Conservation (phyloP, 2,329 filamentous ascomycete species). For the Didymellaceae sp. region DNA sequence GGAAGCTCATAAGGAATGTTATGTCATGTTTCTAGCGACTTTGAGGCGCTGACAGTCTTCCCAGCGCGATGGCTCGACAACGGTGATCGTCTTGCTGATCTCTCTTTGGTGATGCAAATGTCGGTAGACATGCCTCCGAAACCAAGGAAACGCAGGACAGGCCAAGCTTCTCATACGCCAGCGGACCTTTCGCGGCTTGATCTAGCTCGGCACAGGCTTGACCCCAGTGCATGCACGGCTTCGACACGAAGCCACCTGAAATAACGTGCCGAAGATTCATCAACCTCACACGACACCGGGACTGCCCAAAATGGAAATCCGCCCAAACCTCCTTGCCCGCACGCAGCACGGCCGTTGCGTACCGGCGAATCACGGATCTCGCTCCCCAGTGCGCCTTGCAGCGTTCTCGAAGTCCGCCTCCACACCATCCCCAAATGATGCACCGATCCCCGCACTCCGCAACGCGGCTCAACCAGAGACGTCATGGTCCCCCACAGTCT, state of each 20-base stretch:
- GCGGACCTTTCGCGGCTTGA: slow-evolving; percentile 14
- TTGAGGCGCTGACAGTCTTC: slow-evolving; percentile 1
- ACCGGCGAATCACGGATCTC: slow-evolving; percentile 14
- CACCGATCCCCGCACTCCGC: slow-evolving; percentile 16
- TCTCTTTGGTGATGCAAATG: background rate
- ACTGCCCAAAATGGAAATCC: slow-evolving; percentile 8
- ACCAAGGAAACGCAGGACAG: slow-evolving; percentile 1
- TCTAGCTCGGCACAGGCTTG: slow-evolving; percentile 12
- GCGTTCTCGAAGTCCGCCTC: slow-evolving; percentile 1
- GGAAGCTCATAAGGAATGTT: background rate
- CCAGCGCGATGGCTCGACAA: slow-evolving; percentile 6
- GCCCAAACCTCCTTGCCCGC: background rate
- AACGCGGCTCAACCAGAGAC: slow-evolving; percentile 16
- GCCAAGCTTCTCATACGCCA: slow-evolving; percentile 13
- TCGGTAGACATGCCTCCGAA: slow-evolving; percentile 1
- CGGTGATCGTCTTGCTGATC: slow-evolving; percentile 7
- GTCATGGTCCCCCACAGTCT: slow-evolving; percentile 10
- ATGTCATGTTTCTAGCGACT: background rate
- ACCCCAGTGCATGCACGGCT: background rate
- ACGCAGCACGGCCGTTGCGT: slow-evolving; percentile 12
- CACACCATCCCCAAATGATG: slow-evolving; percentile 12
- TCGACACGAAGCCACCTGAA: slow-evolving; percentile 13
- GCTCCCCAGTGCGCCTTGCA: background rate
- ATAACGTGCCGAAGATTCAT: slow-evolving; percentile 5
- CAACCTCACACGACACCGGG: slow-evolving; percentile 8